Base-by-base conservation (phyloP, 2,329 filamentous ascomycete species). In the Allantophomopsis cytisporea region DNA sequence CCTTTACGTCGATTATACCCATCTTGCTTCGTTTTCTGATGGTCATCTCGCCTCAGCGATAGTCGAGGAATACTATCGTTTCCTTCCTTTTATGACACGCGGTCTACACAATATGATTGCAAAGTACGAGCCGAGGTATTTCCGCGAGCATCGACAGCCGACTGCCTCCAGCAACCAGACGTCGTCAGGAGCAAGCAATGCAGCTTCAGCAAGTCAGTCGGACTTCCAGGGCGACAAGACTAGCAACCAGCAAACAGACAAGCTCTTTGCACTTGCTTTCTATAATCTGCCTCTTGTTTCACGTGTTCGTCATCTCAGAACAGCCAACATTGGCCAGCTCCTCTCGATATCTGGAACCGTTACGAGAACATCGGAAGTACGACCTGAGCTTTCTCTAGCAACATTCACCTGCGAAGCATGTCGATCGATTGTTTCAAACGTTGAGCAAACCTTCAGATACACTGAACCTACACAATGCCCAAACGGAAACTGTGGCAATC, bases 371-470 rank as follows among this genome's bases (percentile, higher is more conserved):
- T 98, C 91, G 8, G 91, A 98, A 67, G 91, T 98, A 17, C 77
- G 91, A 28, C 91, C 91, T 1, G 91, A 98, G 60, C 64, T 98
- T 44, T 93, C 87, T 2, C 68, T 94, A 16, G 91, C 84, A 5
- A 95, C 91, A 0, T 98, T 98, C 53, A 76, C 80, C 41, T 98
- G 91, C 60, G 84, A 95, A 58, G 76, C 72, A 36, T 98, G 91
- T 64, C 82, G 84, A 47, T 80, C 77, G 3, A 77, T 88, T 1
- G 76, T 94, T 5, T 80, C 84, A 31, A 93, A 95, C 55, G 80
- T 98, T 20, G 91, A 98, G 61, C 91, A 98, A 63, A 94, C 86
- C 0, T 98, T 98, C 65, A 79, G 87, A 54, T 98, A 95, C 61
- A 95, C 89, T 0, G 91, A 98, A 57, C 91, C 91, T 1, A 89